A percentile compares a stretch with the other conserved stretches of the same genome.
These are phyloP conservation scores for Effrenium voratum DNA, from an alignment of 73 alveolate genomes.

Conservation along the genomic window DNA sequence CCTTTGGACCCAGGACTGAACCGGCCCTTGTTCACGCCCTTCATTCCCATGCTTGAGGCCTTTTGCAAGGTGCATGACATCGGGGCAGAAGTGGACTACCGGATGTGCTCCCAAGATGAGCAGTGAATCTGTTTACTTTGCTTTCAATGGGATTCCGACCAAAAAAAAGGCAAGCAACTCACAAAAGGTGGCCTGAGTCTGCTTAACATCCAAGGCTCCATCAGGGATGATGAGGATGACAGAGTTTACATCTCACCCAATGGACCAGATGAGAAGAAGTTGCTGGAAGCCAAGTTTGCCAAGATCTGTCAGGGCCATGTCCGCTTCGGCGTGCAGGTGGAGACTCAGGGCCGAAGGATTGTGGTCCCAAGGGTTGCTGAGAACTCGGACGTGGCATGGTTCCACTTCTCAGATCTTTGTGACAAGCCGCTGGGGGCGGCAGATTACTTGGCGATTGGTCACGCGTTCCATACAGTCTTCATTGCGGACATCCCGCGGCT, in stretches of 20 bases:
- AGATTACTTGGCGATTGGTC: slow-evolving; percentile 75
- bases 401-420: slow-evolving; percentile 35
- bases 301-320: slow-evolving; percentile 45
- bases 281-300: slow-evolving; percentile 40
- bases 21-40: slow-evolving; percentile 78
- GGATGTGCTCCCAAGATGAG: not conserved
- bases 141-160: not conserved
- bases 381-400: slow-evolving; percentile 4
- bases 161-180: not conserved
- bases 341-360: slow-evolving; percentile 77
- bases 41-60: slow-evolving; percentile 82
- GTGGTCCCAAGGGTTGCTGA: slow-evolving; percentile 58
- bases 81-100: slow-evolving; percentile 67
- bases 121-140: not conserved
- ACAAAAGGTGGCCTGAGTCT: not conserved
- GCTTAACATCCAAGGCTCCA: not conserved
- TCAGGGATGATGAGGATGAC: slow-evolving; percentile 56
- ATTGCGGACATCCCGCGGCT: slow-evolving; percentile 75
- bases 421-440: slow-evolving; percentile 86
- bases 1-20: slow-evolving; percentile 44
- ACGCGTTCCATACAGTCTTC: slow-evolving; percentile 87
- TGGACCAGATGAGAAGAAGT: slow-evolving; percentile 27
- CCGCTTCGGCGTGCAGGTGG: slow-evolving; percentile 43
- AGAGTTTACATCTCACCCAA: slow-evolving; percentile 68
- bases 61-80: slow-evolving; percentile 73